A percentile compares a stretch with the other conserved stretches of the same genome.
Evolutionary conservation across 1,284 basidiomycete species (phyloP).

Genomic region (Sanghuangporus baumii): DNA sequence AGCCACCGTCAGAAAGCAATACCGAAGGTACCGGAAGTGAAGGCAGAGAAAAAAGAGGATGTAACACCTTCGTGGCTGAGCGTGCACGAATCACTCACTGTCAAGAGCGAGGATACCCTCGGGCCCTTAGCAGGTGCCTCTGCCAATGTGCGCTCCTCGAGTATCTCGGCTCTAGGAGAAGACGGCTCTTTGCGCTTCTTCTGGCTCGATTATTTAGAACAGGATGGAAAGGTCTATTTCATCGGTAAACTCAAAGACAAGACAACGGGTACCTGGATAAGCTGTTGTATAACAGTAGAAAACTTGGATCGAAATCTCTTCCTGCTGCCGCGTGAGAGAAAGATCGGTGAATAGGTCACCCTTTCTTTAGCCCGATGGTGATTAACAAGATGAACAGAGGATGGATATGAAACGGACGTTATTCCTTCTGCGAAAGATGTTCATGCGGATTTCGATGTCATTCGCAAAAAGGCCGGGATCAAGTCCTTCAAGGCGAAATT

Average conservation of each 20-base stretch:
- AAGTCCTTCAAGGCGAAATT: conserved; percentile 78
- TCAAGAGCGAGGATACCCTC: conserved; percentile 49
- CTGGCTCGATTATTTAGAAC: conserved; percentile 91
- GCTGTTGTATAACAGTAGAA: conserved; percentile 83
- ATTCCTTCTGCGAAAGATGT: conserved; percentile 68
- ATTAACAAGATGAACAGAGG: conserved; percentile 30
- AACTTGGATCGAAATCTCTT: conserved; percentile 91
- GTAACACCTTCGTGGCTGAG: conserved; percentile 66
- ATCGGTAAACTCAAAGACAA: conserved; percentile 87
- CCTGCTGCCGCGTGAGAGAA: conserved; percentile 74
- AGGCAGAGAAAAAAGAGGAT: conserved; percentile 40
- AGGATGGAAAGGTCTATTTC: conserved; percentile 74
- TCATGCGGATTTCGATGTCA: conserved; percentile 78
- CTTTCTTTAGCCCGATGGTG: neutral
- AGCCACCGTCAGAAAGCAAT: conserved; percentile 8
- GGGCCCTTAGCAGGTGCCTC: conserved; percentile 40
- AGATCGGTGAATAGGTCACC: conserved; percentile 42
- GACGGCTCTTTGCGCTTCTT: conserved; percentile 88
- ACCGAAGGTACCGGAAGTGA: conserved; percentile 22
- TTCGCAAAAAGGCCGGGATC: conserved; percentile 72
- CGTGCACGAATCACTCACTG: conserved; percentile 65
- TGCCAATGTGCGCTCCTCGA: conserved; percentile 39
- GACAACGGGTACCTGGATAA: conserved; percentile 64
- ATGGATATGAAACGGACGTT: conserved; percentile 69
- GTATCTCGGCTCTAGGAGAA: conserved; percentile 58